Percentiles rank a stretch among this genome's conserved stretches.
phyloP scores from a whole-genome alignment of 106 monocot genomes.

The Allium cepa region DNA sequence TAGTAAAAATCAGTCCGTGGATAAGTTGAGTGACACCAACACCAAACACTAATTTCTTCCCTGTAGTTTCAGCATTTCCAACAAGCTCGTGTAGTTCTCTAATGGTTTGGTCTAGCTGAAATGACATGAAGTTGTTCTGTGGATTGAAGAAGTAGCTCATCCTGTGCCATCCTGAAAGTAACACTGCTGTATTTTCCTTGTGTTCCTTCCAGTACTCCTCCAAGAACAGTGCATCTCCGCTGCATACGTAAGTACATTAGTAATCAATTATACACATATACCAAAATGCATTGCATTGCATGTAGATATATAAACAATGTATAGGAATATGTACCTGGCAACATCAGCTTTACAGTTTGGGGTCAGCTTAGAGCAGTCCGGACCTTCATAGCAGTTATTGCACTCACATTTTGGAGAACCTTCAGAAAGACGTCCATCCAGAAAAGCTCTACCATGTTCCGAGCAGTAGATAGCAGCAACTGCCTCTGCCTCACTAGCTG shows the following conservation, averaged over 20 bases:
- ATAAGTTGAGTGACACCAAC: constrained; percentile 60
- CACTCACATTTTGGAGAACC: constrained; percentile 2
- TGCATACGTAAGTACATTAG: constrained; percentile 9
- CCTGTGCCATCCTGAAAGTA: constrained; percentile 63
- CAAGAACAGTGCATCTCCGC: constrained; percentile 65
- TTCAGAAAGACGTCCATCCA: neutral
- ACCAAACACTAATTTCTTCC: constrained; percentile 48
- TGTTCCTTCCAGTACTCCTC: constrained; percentile 74
- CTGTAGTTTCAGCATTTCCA: constrained; percentile 53
- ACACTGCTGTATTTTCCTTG: constrained; percentile 31
- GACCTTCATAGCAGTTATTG: neutral
- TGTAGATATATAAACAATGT: no score
- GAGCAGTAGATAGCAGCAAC: neutral
- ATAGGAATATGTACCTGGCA: neutral
- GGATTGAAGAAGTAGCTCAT: constrained; percentile 44
- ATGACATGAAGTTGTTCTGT: constrained; percentile 22
- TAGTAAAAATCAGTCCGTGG: constrained; percentile 50
- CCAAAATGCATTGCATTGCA: no score
- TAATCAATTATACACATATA: no score
- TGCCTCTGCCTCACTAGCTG: neutral
- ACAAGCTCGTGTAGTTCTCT: constrained; percentile 53
- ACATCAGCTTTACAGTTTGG: neutral
- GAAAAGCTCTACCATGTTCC: neutral
- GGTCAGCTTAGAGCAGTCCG: neutral
- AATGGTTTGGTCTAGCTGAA: constrained; percentile 55